phyloP scores from a whole-genome alignment of 208 protist species.

The Crithidia mellificae region DNA sequence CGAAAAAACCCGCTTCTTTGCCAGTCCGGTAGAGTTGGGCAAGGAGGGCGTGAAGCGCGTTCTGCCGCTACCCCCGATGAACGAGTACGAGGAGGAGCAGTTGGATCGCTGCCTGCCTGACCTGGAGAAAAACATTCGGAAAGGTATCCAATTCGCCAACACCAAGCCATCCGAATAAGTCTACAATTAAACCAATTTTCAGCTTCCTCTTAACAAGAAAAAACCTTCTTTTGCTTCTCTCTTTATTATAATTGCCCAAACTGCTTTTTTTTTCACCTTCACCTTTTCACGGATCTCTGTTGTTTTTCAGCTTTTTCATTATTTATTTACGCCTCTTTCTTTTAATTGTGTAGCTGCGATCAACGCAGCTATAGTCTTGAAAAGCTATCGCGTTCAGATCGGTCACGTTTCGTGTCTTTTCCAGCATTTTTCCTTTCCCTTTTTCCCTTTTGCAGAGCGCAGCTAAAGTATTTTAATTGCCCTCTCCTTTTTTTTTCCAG shows the following conservation, averaged over 20 bases:
- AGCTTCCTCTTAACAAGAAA: neutral
- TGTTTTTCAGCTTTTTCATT: neutral
- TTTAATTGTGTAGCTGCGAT: neutral
- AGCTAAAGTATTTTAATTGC: neutral
- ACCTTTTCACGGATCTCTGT: neutral
- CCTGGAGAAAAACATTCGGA: constrained; percentile 84
- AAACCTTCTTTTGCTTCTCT: too few relatives aligned
- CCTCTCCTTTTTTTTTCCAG: neutral
- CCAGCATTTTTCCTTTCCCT: neutral
- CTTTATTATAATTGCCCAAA: too few relatives aligned
- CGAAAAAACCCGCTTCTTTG: constrained; percentile 63
- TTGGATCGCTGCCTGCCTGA: constrained; percentile 84
- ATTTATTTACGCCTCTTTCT: neutral
- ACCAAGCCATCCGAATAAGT: constrained; percentile 6
- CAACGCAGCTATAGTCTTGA: neutral
- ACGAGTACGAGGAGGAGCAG: constrained; percentile 61
- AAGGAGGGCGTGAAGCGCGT: constrained; percentile 64
- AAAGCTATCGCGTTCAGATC: constrained; percentile 5
- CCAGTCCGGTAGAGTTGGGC: constrained; percentile 79
- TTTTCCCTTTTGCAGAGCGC: constrained; percentile 2
- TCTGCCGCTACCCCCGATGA: constrained; percentile 57
- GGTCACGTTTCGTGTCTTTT: neutral
- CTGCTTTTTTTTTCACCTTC: neutral
- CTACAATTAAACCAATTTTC: constrained; percentile 4
- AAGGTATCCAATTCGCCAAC: constrained; percentile 70